phyloP scores from a whole-genome alignment of 768 basidiomycete species.

The Gloeopeniophorella convolvens region DNA sequence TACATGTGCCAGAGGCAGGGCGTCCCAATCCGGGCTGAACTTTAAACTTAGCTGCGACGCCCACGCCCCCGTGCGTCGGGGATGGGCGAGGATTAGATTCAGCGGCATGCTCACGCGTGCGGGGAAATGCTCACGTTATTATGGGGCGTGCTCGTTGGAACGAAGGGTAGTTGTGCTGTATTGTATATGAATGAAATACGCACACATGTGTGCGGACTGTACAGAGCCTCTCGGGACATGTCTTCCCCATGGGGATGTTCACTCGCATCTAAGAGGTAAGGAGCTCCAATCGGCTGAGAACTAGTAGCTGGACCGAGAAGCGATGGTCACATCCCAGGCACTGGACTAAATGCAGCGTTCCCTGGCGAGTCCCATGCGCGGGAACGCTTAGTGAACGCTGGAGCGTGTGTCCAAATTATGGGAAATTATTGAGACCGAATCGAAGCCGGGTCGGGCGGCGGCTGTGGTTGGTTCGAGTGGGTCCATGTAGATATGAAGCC shows the following conservation, averaged over 20 bases:
- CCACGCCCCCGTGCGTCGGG: too few species aligned
- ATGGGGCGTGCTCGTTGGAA: too few species aligned
- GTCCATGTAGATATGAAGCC: background rate
- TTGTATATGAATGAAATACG: too few species aligned
- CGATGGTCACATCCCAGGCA: background rate
- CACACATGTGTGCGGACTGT: too few species aligned
- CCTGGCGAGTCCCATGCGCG: background rate
- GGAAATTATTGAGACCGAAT: background rate
- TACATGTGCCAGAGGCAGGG: too few species aligned
- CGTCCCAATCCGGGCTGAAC: background rate
- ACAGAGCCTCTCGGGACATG: too few species aligned
- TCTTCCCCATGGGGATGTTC: background rate
- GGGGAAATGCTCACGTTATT: background rate
- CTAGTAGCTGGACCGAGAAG: background rate
- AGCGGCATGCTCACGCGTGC: too few species aligned
- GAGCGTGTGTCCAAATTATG: background rate
- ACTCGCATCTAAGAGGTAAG: background rate
- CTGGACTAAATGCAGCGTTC: background rate
- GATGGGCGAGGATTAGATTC: too few species aligned
- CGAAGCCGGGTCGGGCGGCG: background rate
- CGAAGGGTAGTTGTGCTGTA: too few species aligned
- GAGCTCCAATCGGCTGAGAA: background rate
- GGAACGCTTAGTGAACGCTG: background rate
- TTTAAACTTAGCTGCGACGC: background rate
- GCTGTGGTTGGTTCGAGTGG: background rate